Evolutionary conservation across 306 rosid genomes (phyloP).

Genomic region (Acacia melanoxylon): DNA sequence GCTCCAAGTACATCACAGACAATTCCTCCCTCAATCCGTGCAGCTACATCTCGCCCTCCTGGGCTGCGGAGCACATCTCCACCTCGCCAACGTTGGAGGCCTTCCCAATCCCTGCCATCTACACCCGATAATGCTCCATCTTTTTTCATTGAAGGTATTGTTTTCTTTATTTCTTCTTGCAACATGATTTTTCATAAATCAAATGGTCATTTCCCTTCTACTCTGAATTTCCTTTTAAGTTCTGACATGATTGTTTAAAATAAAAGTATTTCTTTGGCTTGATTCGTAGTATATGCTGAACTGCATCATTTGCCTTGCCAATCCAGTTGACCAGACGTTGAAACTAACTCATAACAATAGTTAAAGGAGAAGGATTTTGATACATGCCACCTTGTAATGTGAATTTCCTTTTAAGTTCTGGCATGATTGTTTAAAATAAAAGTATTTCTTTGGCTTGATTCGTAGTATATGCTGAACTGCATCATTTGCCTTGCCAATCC

Average conservation of each 20-base stretch:
- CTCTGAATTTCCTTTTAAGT: background rate
- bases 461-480: background rate
- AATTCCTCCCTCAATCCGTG: conserved; percentile 5
- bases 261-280: conserved; percentile 1
- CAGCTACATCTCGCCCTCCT: background rate
- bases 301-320: conserved; percentile 13
- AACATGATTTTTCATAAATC: background rate
- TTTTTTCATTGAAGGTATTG: conserved; percentile 23
- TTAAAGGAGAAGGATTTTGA: background rate
- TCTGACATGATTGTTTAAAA: background rate
- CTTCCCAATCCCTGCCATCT: conserved; percentile 5
- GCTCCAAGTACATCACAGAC: conserved; percentile 13
- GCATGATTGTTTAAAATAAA: background rate
- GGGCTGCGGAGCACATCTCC: background rate
- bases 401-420: background rate
- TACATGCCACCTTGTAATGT: conserved; percentile 5
- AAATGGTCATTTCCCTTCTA: background rate
- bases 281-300: background rate
- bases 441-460: conserved; percentile 14
- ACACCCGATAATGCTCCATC: background rate
- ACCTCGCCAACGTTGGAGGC: conserved; percentile 19
- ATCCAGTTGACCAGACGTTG: conserved; percentile 1
- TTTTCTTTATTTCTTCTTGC: conserved; percentile 20
- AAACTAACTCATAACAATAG: background rate
- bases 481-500: conserved; percentile 10